These are phyloP conservation scores for Candida corydali DNA, from an alignment of 805 yeast genomes.

Conservation along the genomic window DNA sequence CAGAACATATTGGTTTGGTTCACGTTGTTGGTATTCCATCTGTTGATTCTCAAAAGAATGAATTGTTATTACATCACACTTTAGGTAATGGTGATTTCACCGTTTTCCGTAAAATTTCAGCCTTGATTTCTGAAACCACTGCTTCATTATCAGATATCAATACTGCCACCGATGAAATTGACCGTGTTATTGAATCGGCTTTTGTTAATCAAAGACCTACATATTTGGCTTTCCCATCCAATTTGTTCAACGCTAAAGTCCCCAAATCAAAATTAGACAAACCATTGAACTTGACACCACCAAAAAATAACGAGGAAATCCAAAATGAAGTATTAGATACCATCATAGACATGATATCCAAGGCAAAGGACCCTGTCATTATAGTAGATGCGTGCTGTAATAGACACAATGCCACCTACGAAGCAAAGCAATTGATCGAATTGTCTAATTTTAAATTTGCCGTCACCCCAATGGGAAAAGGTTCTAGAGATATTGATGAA, in stretches of 20 bases:
- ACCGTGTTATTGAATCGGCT: slow-evolving; percentile 57
- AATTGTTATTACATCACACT: slow-evolving; percentile 14
- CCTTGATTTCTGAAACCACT: slow-evolving; percentile 59
- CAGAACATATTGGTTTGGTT: slow-evolving; percentile 73
- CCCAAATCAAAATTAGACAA: slow-evolving; percentile 19
- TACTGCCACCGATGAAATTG: slow-evolving; percentile 50
- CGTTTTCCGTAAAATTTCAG: slow-evolving; percentile 17
- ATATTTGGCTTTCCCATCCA: slow-evolving; percentile 73
- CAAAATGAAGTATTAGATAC: slow-evolving; percentile 13
- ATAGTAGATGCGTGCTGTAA: slow-evolving; percentile 50
- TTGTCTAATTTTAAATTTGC: slow-evolving; percentile 43
- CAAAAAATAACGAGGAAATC: slow-evolving; percentile 5
- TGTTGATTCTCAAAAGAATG: slow-evolving; percentile 16
- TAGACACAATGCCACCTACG: slow-evolving; percentile 55
- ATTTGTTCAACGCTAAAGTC: slow-evolving; percentile 46
- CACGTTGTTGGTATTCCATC: slow-evolving; percentile 75
- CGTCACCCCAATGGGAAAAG: slow-evolving; percentile 24
- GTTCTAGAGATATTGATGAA: slow-evolving; percentile 79
- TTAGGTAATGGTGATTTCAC: slow-evolving; percentile 35
- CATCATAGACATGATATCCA: slow-evolving; percentile 14
- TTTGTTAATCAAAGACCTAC: slow-evolving; percentile 69
- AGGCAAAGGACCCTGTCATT: slow-evolving; percentile 3
- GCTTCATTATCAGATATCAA: slow-evolving; percentile 51
- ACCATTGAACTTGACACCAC: slow-evolving; percentile 9
- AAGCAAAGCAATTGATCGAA: slow-evolving; percentile 44